Base-by-base conservation (phyloP, 176 grass and related monocot genomes). In the Bromus sterilis region DNA sequence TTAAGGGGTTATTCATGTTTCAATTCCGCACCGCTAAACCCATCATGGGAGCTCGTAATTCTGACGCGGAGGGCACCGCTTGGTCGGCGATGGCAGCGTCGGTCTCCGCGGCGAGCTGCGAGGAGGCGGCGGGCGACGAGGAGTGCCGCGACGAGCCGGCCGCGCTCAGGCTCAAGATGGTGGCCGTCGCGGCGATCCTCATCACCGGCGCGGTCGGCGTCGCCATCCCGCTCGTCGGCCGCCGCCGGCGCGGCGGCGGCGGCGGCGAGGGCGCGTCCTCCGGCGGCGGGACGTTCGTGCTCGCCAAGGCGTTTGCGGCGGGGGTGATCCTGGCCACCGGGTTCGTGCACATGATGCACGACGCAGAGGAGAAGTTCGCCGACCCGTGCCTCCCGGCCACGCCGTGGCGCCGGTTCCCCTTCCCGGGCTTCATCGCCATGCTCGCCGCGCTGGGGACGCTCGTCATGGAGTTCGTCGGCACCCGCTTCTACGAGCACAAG, bases 361-460 rank as follows among this genome's bases (percentile, higher is more conserved):
- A 90, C 74, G 89, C 89, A 2, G 72, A 90, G 76, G 75, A 80
- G 44, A 80, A 88, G 75, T 87, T 94, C 56, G 56, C 73, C 3
- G 65, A 90, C 68, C 78, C 87, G 2, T 97, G 89, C 88, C 87
- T 97, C 49, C 87, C 85, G 43, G 61, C 76, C 9, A 26, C 67
- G 28, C 91, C 94, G 0, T 97, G 94, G 94, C 79, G 84, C 3
- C 60, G 48, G 11, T 97, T 97, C 83, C 91, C 91, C 21, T 97
- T 97, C 82, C 60, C 94, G 51, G 91, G 94, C n/a, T 97, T 97
- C 83, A 76, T 94, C 21, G 91, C 91, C 70, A 94, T 97, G 94
- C 79, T 88, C 48, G 94, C 94, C 42, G 76, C 91, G 30, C 91
- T 97, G n/a, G 91, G 48, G 10, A 97, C 91, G 28, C 91, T 97